phyloP scores from a whole-genome alignment of 2,329 filamentous ascomycete species.

The Scolecobasidium constrictum region DNA sequence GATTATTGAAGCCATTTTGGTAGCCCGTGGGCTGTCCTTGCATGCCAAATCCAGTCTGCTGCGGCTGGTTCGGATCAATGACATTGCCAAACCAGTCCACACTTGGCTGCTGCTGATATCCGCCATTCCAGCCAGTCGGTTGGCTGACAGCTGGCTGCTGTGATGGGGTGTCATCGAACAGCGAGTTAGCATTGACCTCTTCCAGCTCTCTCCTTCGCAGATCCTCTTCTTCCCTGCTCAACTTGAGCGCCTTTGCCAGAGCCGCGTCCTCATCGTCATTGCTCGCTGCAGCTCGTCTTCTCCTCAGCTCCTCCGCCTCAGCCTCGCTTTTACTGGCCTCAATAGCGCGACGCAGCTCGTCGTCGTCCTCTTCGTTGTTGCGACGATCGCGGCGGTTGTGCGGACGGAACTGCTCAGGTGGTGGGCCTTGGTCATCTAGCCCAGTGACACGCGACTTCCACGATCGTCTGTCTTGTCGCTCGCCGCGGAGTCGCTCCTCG shows the following conservation, averaged over 20 bases:
- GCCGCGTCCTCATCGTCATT: conserved; percentile 66
- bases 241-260: conserved; percentile 83
- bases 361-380: conserved; percentile 62
- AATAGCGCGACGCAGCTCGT: conserved; percentile 83
- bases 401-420: conserved; percentile 25
- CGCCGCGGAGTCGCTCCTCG: conserved; percentile 81
- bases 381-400: conserved; percentile 34
- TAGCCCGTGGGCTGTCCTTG: conserved; percentile 58
- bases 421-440: conserved; percentile 65
- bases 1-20: conserved; percentile 58
- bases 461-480: conserved; percentile 80
- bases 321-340: conserved; percentile 94
- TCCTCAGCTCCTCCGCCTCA: conserved; percentile 75
- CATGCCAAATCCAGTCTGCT: conserved; percentile 53
- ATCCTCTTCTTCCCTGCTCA: conserved; percentile 93
- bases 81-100: conserved; percentile 98
- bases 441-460: conserved; percentile 97
- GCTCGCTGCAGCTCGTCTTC: conserved; percentile 29
- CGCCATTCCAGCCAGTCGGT: conserved; percentile 86
- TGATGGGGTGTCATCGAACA: conserved; percentile 73
- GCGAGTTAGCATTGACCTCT: conserved; percentile 67
- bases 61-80: conserved; percentile 58
- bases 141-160: conserved; percentile 55
- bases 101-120: conserved; percentile 90
- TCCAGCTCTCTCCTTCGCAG: conserved; percentile 76